phyloP scores from a whole-genome alignment of 1,139 yeast species.

The Saccharomyces hybrid region DNA sequence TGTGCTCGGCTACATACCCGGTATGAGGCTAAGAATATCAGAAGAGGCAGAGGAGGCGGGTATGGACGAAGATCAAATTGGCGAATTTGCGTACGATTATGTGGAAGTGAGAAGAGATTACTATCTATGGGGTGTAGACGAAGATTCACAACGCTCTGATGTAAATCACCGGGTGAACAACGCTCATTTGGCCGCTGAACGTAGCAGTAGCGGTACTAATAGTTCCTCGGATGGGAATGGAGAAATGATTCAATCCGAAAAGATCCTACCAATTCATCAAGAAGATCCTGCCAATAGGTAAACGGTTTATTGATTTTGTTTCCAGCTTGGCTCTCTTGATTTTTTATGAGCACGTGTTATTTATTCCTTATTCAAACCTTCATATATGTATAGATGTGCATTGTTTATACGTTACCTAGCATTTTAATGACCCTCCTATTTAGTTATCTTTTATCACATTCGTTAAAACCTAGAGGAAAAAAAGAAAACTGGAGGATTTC shows the following conservation, averaged over 20 bases:
- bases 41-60: constrained; percentile 86
- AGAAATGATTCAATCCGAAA: not conserved
- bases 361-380: not conserved
- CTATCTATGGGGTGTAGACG: constrained; percentile 52
- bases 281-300: constrained; percentile 1
- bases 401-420: constrained; percentile 2
- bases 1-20: constrained; percentile 72
- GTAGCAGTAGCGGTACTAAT: not conserved
- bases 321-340: not conserved
- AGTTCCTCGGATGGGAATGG: not conserved
- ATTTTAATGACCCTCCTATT: not conserved
- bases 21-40: constrained; percentile 67
- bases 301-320: not conserved
- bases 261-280: constrained; percentile 2
- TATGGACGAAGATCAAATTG: constrained; percentile 94
- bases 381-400: constrained; percentile 1
- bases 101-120: constrained; percentile 95
- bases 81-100: constrained; percentile 96
- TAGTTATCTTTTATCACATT: not conserved
- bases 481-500: not conserved
- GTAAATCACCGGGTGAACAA: not conserved
- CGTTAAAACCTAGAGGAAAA: not conserved
- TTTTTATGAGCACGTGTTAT: constrained; percentile 4
- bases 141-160: constrained; percentile 10
- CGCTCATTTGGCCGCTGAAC: not conserved